phyloP scores from a whole-genome alignment of 2,329 filamentous ascomycete genomes.

The Plectosphaerella plurivora region DNA sequence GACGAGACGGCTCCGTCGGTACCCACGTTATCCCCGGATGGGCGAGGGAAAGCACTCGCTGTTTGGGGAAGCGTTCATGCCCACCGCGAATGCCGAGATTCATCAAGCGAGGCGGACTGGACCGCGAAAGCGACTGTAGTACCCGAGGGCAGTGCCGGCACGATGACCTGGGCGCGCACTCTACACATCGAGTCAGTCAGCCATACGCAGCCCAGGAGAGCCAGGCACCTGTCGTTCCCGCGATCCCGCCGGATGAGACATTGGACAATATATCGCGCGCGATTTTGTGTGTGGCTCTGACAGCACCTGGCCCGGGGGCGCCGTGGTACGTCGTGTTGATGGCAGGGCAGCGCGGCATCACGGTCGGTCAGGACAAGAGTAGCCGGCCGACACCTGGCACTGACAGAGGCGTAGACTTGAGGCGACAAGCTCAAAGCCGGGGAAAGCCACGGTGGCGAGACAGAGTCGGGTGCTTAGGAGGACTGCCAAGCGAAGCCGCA shows the following conservation, averaged over 20 bases:
- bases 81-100: not conserved
- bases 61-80: not conserved
- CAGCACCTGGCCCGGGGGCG: too few relatives aligned
- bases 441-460: too few relatives aligned
- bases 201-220: not conserved
- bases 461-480: too few relatives aligned
- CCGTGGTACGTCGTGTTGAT: too few relatives aligned
- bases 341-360: too few relatives aligned
- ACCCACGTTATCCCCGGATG: not conserved
- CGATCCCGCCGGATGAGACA: slow-evolving; percentile 1
- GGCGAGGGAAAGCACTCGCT: not conserved
- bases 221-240: slow-evolving; percentile 1
- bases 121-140: not conserved
- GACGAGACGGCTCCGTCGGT: too few relatives aligned
- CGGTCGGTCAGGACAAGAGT: too few relatives aligned
- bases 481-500: too few relatives aligned
- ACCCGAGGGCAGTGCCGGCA: not conserved
- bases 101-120: not conserved
- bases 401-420: too few relatives aligned
- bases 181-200: not conserved
- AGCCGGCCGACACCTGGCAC: too few relatives aligned
- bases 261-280: not conserved
- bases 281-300: not conserved
- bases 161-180: not conserved
- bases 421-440: too few relatives aligned